Base-by-base conservation (phyloP, 306 rosid genomes). In the Carpinus fangiana region DNA sequence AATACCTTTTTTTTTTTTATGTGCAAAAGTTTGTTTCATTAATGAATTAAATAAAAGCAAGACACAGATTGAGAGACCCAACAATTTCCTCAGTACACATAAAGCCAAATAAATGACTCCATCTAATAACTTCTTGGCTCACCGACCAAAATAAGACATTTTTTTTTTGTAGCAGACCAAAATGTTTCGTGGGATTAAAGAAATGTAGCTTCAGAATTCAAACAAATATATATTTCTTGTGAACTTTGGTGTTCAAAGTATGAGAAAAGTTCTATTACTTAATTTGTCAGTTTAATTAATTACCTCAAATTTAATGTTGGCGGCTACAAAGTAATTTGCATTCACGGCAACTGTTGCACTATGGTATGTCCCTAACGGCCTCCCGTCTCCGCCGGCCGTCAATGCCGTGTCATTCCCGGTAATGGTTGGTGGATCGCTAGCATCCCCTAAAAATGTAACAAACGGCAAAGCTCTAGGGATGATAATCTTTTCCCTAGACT, bases 281-380 rank as follows among this genome's bases (percentile, higher is more conserved):
- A 31, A 38, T 7, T 41, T 41, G 45, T 41, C 65, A 20, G 2
- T 7, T 36, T 14, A 4, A 54, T 72, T 83, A 90, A 54, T 72
- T 83, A 90, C 95, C 95, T 92, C 97, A 83, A 90, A 88, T 72
- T 80, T 92, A 3, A 92, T 76, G 84, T 87, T 89, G 80, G 90
- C 75, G 73, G 97, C 97, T 9, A 87, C 57, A 65, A 92, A 90
- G 66, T 90, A 86, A 70, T 70, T 82, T 61, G 92, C 92, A 76
- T 92, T 87, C 28, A 92, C 85, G 3, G 88, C 89, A 70, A 90
- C 92, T 1, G 97, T 90, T 45, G 93, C 93, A 82, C 92, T 86
- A 72, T 83, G 85, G 73, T 86, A 87, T 0, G 95, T 92, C 47
- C 89, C 84, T 31, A 91, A 28, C 3, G 84, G 87, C 53, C 0